Evolutionary conservation across 352 stramenopile species (phyloP).

Genomic region (Peronospora destructor): DNA sequence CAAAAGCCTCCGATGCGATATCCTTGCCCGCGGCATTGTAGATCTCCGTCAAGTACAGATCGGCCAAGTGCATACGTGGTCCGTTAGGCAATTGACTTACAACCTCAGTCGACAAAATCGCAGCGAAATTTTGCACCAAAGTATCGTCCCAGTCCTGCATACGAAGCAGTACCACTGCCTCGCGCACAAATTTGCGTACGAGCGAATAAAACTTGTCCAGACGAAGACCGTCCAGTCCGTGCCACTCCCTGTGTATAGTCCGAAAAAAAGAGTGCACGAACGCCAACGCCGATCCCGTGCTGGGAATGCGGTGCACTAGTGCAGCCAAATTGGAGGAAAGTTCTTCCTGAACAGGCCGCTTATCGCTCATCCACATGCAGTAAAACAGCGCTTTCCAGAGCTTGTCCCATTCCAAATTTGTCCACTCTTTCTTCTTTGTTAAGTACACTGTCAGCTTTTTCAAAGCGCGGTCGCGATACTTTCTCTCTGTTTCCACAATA

Average conservation of each 20-base stretch:
- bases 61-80: constrained; percentile 67
- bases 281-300: constrained; percentile 33
- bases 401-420: constrained; percentile 77
- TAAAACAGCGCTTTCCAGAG: constrained; percentile 87
- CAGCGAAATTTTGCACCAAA: constrained; percentile 46
- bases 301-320: constrained; percentile 57
- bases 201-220: constrained; percentile 85
- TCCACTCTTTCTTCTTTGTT: constrained; percentile 59
- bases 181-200: constrained; percentile 72
- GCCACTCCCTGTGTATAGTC: constrained; percentile 83
- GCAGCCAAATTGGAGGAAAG: constrained; percentile 55
- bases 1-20: constrained; percentile 51
- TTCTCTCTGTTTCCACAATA: constrained; percentile 52
- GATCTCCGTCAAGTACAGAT: constrained; percentile 68
- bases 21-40: constrained; percentile 43
- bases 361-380: constrained; percentile 89
- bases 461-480: constrained; percentile 75
- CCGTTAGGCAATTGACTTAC: constrained; percentile 78
- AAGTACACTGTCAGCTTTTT: constrained; percentile 80
- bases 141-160: constrained; percentile 48
- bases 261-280: constrained; percentile 81
- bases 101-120: constrained; percentile 59
- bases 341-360: constrained; percentile 73
- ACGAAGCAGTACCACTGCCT: constrained; percentile 54
- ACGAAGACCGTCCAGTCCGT: constrained; percentile 74